A percentile compares a stretch with the other conserved stretches of the same genome.
Conservation (phyloP, 169 alveolate species). For the Eimeria necatrix region DNA sequence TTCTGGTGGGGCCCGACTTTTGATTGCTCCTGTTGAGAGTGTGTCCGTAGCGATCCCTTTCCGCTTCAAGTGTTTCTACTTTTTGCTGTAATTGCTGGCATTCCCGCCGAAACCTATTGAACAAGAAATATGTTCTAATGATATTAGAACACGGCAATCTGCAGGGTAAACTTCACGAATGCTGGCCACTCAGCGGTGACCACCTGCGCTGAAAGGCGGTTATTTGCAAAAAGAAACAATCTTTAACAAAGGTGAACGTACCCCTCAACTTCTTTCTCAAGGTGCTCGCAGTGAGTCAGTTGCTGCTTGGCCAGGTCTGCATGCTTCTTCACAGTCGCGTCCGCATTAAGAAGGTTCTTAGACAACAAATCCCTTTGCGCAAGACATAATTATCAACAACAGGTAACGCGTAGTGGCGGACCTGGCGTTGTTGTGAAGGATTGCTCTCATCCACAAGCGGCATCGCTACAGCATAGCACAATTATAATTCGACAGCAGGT, state of each 20-base stretch:
- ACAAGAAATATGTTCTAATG: constrained; percentile 58
- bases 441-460: not conserved
- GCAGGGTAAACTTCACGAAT: too few relatives aligned
- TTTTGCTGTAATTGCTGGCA: constrained; percentile 72
- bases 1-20: constrained; percentile 30
- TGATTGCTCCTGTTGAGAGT: constrained; percentile 69
- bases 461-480: not conserved
- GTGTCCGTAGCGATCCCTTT: constrained; percentile 86
- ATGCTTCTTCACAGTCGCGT: constrained; percentile 85
- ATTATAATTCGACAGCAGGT: not conserved
- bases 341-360: constrained; percentile 76
- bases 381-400: not conserved
- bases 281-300: constrained; percentile 74
- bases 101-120: constrained; percentile 76
- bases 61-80: constrained; percentile 77
- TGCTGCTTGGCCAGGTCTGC: constrained; percentile 83
- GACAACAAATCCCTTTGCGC: constrained; percentile 75
- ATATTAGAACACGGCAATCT: not conserved
- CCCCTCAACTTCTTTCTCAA: constrained; percentile 75
- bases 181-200: not conserved
- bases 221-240: too few relatives aligned
- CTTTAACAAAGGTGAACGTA: not conserved
- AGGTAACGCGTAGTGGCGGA: not conserved
- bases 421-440: not conserved
- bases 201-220: too few relatives aligned